phyloP scores from a whole-genome alignment of 2,329 filamentous ascomycete genomes.

The Zalaria sp. region DNA sequence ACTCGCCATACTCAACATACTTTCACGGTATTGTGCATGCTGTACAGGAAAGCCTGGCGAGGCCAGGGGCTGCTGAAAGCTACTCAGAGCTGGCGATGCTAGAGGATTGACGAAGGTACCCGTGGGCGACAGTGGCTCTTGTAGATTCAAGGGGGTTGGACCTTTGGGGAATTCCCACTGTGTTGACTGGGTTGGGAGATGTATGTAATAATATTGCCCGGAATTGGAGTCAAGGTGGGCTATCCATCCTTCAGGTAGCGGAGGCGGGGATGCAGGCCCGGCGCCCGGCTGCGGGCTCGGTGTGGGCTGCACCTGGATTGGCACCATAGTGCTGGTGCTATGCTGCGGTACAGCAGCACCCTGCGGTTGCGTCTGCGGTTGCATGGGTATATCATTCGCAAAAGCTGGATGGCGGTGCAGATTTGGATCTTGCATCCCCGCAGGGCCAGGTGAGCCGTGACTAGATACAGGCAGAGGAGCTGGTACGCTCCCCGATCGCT shows the following conservation, averaged over 20 bases:
- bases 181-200: conserved; percentile 84
- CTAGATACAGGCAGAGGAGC: conserved; percentile 16
- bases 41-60: conserved; percentile 76
- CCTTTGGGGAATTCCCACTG: conserved; percentile 99
- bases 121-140: conserved; percentile 72
- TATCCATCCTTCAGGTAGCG: conserved; percentile 95
- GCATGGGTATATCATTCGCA: conserved; percentile 59
- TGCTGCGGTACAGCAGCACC: conserved; percentile 16
- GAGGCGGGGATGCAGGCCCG: conserved; percentile 72
- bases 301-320: conserved; percentile 25
- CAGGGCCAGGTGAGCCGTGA: conserved; percentile 12
- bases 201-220: conserved; percentile 98
- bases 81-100: conserved; percentile 29
- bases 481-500: conserved; percentile 39
- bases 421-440: conserved; percentile 12
- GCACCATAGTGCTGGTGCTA: conserved; percentile 18
- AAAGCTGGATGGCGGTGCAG: conserved; percentile 66
- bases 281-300: conserved; percentile 27
- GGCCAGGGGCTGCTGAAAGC: conserved; percentile 48
- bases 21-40: conserved; percentile 55
- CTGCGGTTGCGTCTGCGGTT: conserved; percentile 16
- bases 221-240: conserved; percentile 90
- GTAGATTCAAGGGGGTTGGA: conserved; percentile 74
- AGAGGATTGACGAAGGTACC: conserved; percentile 35
- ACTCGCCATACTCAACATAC: conserved; percentile 67